phyloP scores from a whole-genome alignment of 352 stramenopile species.

The Peronospora belbahrii region DNA sequence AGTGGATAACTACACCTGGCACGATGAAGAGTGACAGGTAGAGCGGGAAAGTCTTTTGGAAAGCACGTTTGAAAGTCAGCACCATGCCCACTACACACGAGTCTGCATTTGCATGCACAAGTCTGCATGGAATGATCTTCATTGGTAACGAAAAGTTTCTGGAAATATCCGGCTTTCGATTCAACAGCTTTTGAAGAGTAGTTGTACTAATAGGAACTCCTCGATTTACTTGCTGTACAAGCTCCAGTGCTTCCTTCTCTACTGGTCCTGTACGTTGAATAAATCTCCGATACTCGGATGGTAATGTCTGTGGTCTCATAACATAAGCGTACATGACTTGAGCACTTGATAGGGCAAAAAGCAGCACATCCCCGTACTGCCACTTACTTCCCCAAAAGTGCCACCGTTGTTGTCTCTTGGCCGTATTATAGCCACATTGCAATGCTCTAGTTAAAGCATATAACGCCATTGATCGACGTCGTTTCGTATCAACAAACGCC shows the following conservation, averaged over 20 bases:
- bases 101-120: slow-evolving; percentile 48
- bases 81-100: slow-evolving; percentile 42
- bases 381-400: slow-evolving; percentile 86
- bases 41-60: slow-evolving; percentile 62
- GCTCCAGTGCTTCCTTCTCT: slow-evolving; percentile 48
- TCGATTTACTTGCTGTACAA: slow-evolving; percentile 59
- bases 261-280: slow-evolving; percentile 69
- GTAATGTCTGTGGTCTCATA: slow-evolving; percentile 62
- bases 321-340: slow-evolving; percentile 86
- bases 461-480: slow-evolving; percentile 66
- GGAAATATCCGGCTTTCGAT: slow-evolving; percentile 30
- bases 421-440: slow-evolving; percentile 82
- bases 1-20: slow-evolving; percentile 71
- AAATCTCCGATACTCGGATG: slow-evolving; percentile 76
- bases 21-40: slow-evolving; percentile 85
- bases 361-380: slow-evolving; percentile 66
- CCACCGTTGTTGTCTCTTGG: slow-evolving; percentile 67
- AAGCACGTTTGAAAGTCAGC: slow-evolving; percentile 51
- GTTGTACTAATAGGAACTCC: slow-evolving; percentile 31
- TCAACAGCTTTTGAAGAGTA: slow-evolving; percentile 39
- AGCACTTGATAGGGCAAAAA: slow-evolving; percentile 69
- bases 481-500: slow-evolving; percentile 56
- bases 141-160: slow-evolving; percentile 20
- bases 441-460: slow-evolving; percentile 78
- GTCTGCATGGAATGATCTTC: slow-evolving; percentile 45